Evolutionary conservation across 257 asterid species (phyloP), one percentile per base, ranked within the genome.

Genomic region (Capsicum chinense): DNA sequence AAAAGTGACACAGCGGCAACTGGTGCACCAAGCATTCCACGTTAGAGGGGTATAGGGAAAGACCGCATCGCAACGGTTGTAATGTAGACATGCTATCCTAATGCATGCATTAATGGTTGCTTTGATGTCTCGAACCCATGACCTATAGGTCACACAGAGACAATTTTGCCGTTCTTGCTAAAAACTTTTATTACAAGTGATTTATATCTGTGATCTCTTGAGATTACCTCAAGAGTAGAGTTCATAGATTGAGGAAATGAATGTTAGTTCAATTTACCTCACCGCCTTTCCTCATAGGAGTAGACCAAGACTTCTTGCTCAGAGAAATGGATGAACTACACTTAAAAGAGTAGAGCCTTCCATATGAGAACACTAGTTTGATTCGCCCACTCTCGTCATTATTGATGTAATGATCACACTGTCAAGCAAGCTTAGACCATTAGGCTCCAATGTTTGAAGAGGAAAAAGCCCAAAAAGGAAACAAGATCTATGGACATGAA

Each of bases 251-350:
- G 48, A 44, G 48, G 48, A 44, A 44, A n/a, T n/a, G 21, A 60
- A 19, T 60, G 67, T 19, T 9, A 60, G 67, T 60, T 60, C 67
- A 60, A 19, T 73, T 73, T 52, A 16, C 80, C 14, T 70, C 79
- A 17, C 56, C 16, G 1, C 17, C n/a, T 73, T 73, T 47, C 15
- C 59, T 48, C 59, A 73, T 73, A n/a, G 39, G 7, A 71, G 12
- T 47, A 44, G 3, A 70, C 56, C 79, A 44, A 2, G 9, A 44
- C 9, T 44, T 70, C 56, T 70, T 69, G 44, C 9, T 70, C 37
- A 74, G 60, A 73, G 80, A 73, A 71, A 73, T 19, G 15, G 60
- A 48, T 47, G 80, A 48, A 74, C 33, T 74, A 42, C 19, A 48
- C 60, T 50, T 47, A 19, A 48, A 74, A 74, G 42, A 50, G 80